Percentiles rank a stretch among this genome's conserved stretches.
Evolutionary conservation across 75 land plant genomes (phyloP).

Genomic region (Adiantum capillusveneris): DNA sequence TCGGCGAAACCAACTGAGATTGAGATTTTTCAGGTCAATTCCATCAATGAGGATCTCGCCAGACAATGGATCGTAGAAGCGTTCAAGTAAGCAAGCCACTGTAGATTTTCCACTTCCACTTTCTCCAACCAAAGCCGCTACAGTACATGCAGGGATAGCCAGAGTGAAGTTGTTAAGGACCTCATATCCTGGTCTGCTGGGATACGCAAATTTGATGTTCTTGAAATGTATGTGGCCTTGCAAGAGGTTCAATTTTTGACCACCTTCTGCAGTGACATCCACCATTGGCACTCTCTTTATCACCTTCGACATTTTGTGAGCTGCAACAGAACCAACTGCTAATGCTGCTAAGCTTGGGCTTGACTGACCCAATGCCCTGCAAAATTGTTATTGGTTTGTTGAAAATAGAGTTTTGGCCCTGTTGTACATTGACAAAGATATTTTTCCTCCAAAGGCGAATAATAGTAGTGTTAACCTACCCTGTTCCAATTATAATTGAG

Average conservation of each 20-base stretch:
- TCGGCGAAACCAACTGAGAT: slow-evolving; percentile 84
- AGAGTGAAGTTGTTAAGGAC: slow-evolving; percentile 88
- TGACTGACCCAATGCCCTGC: no score
- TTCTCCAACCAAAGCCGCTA: slow-evolving; percentile 91
- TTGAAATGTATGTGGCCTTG: slow-evolving; percentile 85
- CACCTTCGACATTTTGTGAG: no score
- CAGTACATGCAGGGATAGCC: slow-evolving; percentile 86
- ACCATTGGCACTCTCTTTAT: slow-evolving; percentile 37
- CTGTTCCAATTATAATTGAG: slow-evolving; percentile 5
- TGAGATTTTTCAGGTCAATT: slow-evolving; percentile 65
- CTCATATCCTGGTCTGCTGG: slow-evolving; percentile 73
- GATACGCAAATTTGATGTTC: slow-evolving; percentile 84
- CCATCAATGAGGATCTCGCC: slow-evolving; percentile 83
- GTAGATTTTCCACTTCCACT: slow-evolving; percentile 98
- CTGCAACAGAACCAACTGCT: no score
- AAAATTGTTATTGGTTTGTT: no score
- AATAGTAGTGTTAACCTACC: background rate
- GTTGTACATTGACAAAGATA: no score
- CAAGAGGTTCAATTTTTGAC: slow-evolving; percentile 80
- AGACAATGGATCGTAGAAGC: slow-evolving; percentile 90
- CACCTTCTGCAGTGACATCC: slow-evolving; percentile 71
- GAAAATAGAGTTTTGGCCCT: no score
- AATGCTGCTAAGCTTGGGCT: no score
- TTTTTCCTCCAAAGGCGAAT: no score
- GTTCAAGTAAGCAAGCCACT: slow-evolving; percentile 76